Evolutionary conservation across 805 yeast genomes (phyloP).

Genomic region (Starmerella tilneyi): DNA sequence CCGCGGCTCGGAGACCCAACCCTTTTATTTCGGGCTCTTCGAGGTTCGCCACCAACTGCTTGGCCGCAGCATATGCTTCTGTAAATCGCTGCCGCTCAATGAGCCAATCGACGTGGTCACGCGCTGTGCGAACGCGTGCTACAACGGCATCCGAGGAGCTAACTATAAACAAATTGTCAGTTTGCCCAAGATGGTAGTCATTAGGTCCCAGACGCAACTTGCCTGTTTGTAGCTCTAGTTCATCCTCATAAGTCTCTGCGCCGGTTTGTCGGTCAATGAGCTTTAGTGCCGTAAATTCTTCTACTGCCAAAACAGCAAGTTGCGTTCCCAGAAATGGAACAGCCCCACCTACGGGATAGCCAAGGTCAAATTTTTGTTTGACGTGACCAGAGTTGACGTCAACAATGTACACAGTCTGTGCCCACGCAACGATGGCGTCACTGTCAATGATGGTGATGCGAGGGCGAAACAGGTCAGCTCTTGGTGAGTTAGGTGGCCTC

Average conservation of each 20-base stretch:
- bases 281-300: constrained; percentile 51
- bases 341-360: constrained; percentile 17
- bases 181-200: constrained; percentile 43
- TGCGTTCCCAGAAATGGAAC: constrained; percentile 11
- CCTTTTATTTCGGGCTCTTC: background rate
- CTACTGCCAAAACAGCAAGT: constrained; percentile 17
- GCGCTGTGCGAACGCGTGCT: constrained; percentile 57
- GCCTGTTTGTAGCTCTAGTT: constrained; percentile 48
- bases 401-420: constrained; percentile 60
- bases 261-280: constrained; percentile 56
- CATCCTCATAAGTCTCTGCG: constrained; percentile 69
- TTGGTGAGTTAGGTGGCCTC: constrained; percentile 44
- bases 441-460: constrained; percentile 48
- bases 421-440: constrained; percentile 74
- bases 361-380: background rate
- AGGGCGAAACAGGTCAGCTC: constrained; percentile 81
- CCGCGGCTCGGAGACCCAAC: constrained; percentile 49
- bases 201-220: constrained; percentile 57
- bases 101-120: constrained; percentile 69
- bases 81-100: constrained; percentile 42
- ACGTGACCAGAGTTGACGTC: constrained; percentile 15
- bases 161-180: constrained; percentile 49
- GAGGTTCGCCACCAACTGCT: constrained; percentile 1
- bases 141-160: constrained; percentile 75
- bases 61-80: constrained; percentile 48